Conservation (phyloP, 768 basidiomycete species). For the Rhizopogon salebrosus region DNA sequence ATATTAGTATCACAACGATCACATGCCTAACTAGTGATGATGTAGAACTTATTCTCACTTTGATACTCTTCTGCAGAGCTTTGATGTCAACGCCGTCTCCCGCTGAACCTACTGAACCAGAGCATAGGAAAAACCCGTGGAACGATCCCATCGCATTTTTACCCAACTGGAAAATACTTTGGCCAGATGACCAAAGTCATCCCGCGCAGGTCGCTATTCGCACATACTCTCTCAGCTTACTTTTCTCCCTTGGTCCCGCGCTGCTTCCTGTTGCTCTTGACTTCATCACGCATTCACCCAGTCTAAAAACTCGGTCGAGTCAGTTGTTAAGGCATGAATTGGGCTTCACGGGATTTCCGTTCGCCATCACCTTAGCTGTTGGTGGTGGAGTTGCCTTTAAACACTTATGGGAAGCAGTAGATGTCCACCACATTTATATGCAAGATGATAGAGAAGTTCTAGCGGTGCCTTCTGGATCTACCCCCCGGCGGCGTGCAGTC, state of each 20-base stretch:
- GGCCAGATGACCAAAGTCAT: constrained; percentile 37
- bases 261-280: constrained; percentile 49
- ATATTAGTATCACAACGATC: too few species aligned
- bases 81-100: constrained; percentile 1
- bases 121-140: background rate
- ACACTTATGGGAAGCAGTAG: constrained; percentile 34
- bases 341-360: constrained; percentile 61
- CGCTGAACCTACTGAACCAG: background rate
- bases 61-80: background rate
- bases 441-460: background rate
- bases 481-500: background rate
- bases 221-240: constrained; percentile 62
- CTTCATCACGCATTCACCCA: constrained; percentile 18
- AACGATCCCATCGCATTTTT: constrained; percentile 10
- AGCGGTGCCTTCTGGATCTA: background rate
- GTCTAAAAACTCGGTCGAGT: constrained; percentile 14
- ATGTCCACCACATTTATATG: background rate
- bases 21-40: too few species aligned
- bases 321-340: constrained; percentile 49
- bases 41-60: background rate
- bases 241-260: constrained; percentile 62
- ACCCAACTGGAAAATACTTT: constrained; percentile 2
- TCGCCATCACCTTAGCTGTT: constrained; percentile 55
- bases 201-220: constrained; percentile 56
- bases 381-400: constrained; percentile 59